phyloP scores from a whole-genome alignment of 2,329 filamentous ascomycete genomes.

The Calonectria pteridis region DNA sequence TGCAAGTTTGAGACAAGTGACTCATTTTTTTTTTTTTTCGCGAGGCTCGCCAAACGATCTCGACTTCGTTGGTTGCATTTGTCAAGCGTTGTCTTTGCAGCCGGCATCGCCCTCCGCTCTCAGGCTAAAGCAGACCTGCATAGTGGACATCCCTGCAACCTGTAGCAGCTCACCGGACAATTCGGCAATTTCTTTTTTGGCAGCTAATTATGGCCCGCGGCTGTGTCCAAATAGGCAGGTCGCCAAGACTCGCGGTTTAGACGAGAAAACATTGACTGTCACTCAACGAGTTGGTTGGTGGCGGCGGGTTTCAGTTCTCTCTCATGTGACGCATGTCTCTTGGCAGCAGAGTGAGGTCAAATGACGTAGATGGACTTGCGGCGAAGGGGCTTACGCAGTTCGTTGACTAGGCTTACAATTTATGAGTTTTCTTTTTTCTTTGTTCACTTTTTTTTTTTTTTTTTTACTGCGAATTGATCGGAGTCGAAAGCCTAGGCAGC shows the following conservation, averaged over 20 bases:
- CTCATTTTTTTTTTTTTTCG: too few relatives aligned
- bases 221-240: neutral
- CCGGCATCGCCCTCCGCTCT: neutral
- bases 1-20: neutral
- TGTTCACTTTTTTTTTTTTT: too few relatives aligned
- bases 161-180: neutral
- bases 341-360: neutral
- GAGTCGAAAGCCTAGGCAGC: neutral
- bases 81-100: neutral
- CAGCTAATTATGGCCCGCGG: neutral
- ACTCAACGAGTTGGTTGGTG: neutral
- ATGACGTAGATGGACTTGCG: neutral
- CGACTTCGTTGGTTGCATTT: neutral
- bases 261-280: neutral
- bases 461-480: neutral
- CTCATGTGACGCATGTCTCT: neutral
- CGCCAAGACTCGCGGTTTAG: neutral
- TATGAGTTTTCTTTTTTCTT: too few relatives aligned
- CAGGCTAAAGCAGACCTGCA: neutral
- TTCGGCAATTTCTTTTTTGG: neutral
- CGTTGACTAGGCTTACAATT: neutral
- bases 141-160: neutral
- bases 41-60: neutral
- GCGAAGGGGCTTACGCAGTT: neutral
- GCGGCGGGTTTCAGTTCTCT: neutral